Conservation (phyloP, 257 asterid genomes). For the Scutellaria barbata region DNA sequence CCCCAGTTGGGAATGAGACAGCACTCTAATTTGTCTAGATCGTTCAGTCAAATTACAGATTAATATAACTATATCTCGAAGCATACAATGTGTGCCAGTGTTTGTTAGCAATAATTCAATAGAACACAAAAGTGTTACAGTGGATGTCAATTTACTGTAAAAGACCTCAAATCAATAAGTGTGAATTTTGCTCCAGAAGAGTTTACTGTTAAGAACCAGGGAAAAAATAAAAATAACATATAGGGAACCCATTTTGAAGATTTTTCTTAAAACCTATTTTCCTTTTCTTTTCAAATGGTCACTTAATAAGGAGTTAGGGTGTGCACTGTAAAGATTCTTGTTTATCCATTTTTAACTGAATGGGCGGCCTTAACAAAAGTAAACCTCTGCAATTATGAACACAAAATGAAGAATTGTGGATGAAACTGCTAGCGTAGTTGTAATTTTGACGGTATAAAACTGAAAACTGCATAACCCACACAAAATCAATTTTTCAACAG, state of each 20-base stretch:
- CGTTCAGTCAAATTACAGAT: neutral
- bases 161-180: neutral
- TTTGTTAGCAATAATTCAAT: slow-evolving; percentile 4
- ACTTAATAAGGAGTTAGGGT: too few relatives aligned
- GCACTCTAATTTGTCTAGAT: slow-evolving; percentile 20
- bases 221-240: neutral
- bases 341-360: too few relatives aligned
- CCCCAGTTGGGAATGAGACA: slow-evolving; percentile 14
- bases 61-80: slow-evolving; percentile 15
- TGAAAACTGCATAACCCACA: neutral
- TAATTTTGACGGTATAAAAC: neutral
- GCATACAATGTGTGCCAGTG: neutral
- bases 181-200: slow-evolving; percentile 4
- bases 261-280: too few relatives aligned
- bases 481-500: neutral
- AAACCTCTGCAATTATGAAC: too few relatives aligned
- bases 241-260: too few relatives aligned
- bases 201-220: neutral
- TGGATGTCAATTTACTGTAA: neutral
- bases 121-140: neutral
- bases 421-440: too few relatives aligned
- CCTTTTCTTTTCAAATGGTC: too few relatives aligned
- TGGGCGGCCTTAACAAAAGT: too few relatives aligned
- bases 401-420: too few relatives aligned
- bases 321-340: too few relatives aligned